These are phyloP conservation scores for Trichoderma brevicompactum DNA, from an alignment of 2,329 filamentous ascomycete species.

Conservation along the genomic window DNA sequence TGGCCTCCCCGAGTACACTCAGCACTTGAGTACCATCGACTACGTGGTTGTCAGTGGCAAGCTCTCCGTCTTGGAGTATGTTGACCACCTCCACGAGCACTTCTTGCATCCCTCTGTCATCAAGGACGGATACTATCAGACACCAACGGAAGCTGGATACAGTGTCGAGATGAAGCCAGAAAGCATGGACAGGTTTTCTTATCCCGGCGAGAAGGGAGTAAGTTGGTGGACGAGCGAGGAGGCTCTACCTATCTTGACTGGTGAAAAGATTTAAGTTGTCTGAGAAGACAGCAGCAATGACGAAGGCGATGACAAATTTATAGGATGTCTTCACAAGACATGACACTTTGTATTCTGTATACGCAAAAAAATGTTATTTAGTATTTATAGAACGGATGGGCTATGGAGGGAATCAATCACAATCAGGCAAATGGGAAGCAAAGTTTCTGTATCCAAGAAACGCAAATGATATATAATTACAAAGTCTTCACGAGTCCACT, in stretches of 20 bases:
- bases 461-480: background rate
- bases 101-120: slow-evolving; percentile 82
- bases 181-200: slow-evolving; percentile 80
- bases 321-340: background rate
- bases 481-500: too few relatives aligned
- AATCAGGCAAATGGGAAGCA: background rate
- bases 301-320: background rate
- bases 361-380: background rate
- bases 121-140: slow-evolving; percentile 85
- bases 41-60: slow-evolving; percentile 86
- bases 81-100: slow-evolving; percentile 92
- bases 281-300: too few relatives aligned
- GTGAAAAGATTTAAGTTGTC: slow-evolving; percentile 54
- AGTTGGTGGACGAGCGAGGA: slow-evolving; percentile 87
- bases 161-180: slow-evolving; percentile 91
- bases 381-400: background rate
- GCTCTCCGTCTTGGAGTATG: slow-evolving; percentile 83
- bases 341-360: background rate
- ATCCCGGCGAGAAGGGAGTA: slow-evolving; percentile 74
- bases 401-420: background rate
- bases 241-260: slow-evolving; percentile 74
- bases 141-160: slow-evolving; percentile 81
- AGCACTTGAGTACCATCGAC: slow-evolving; percentile 90
- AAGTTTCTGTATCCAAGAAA: background rate
- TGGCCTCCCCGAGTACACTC: slow-evolving; percentile 89